Evolutionary conservation across 140 eudicot genomes (phyloP).

Genomic region (Eryngium alpinum): DNA sequence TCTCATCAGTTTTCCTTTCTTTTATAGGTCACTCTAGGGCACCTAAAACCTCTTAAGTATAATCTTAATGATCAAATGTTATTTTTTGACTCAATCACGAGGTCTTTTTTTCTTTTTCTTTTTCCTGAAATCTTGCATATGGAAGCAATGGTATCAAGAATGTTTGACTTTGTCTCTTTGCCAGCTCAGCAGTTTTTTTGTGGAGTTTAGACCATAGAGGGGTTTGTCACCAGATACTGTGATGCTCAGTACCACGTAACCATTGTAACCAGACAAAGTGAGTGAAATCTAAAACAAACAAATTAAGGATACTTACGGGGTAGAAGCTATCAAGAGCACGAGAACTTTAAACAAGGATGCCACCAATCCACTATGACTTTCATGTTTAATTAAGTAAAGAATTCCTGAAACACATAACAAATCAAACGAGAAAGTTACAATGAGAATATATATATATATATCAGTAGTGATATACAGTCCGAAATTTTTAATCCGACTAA

Average conservation of each 20-base stretch:
- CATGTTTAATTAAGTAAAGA: constrained; percentile 61
- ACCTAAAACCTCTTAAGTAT: not conserved
- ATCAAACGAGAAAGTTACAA: not conserved
- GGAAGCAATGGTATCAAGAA: not conserved
- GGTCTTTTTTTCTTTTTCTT: no score
- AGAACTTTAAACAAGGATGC: constrained; percentile 73
- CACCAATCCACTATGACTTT: constrained; percentile 61
- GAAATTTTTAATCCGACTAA: no score
- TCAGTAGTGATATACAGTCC: no score
- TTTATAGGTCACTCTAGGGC: not conserved
- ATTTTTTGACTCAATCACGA: not conserved
- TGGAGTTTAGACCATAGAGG: not conserved
- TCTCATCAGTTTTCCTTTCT: not conserved
- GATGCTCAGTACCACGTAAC: not conserved
- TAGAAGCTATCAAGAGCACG: constrained; percentile 69
- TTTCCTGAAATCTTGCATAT: not conserved
- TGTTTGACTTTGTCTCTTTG: not conserved
- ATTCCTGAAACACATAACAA: constrained; percentile 43
- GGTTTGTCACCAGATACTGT: not conserved
- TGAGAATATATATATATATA: no score
- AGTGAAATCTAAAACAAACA: not conserved
- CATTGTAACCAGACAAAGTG: constrained; percentile 4
- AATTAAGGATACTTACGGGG: constrained; percentile 65
- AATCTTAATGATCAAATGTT: not conserved
- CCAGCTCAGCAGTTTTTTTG: not conserved